These are phyloP conservation scores for Alnus glutinosa DNA, from an alignment of 306 rosid genomes.

Conservation along the genomic window DNA sequence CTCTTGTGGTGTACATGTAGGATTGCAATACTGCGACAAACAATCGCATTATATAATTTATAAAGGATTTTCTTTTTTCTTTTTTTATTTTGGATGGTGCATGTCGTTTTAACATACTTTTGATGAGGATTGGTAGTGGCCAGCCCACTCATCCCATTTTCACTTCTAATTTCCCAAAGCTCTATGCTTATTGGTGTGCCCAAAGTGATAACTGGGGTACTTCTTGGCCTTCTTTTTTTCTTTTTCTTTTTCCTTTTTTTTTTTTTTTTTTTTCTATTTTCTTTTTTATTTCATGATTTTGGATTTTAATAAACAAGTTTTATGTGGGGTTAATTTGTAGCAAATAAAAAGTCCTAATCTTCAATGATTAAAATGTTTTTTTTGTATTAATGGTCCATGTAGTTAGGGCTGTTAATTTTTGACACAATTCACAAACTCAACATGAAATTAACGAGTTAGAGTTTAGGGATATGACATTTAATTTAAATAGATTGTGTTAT, in stretches of 20 bases:
- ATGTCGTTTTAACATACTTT: background rate
- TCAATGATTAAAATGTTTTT: too few relatives aligned
- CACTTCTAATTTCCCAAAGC: background rate
- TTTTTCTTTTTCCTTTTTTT: too few relatives aligned
- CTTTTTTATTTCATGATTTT: too few relatives aligned
- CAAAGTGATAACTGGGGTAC: background rate
- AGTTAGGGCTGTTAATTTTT: too few relatives aligned
- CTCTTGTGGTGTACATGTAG: background rate
- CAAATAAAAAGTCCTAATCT: too few relatives aligned
- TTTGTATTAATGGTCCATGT: too few relatives aligned
- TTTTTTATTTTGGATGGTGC: background rate
- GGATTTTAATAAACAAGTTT: too few relatives aligned
- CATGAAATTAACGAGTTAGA: too few relatives aligned
- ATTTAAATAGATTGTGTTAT: too few relatives aligned
- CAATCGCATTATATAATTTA: background rate
- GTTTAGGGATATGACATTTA: too few relatives aligned
- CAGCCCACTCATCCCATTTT: background rate
- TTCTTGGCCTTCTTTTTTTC: background rate
- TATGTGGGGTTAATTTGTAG: too few relatives aligned
- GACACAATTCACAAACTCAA: fast-evolving
- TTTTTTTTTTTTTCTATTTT: too few relatives aligned
- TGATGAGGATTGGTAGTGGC: background rate
- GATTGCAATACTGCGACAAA: background rate
- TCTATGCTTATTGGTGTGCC: background rate
- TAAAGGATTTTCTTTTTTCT: background rate